Evolutionary conservation across 441 rosid species (phyloP).

Genomic region (Pelargonium australe): DNA sequence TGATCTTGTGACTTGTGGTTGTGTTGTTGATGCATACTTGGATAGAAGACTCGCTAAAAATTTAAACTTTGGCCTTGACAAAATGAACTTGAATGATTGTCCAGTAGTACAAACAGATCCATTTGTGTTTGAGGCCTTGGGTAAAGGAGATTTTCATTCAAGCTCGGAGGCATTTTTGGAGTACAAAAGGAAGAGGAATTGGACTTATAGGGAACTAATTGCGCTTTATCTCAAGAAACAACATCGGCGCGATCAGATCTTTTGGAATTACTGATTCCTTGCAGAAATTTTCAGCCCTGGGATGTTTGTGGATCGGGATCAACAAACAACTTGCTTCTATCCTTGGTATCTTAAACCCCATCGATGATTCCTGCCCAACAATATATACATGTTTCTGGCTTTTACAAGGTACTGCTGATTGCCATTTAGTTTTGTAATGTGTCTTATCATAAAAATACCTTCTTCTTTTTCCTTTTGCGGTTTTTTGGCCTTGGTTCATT

Average conservation of each 20-base stretch:
- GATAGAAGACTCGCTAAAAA: constrained; percentile 55
- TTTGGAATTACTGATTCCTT: constrained; percentile 61
- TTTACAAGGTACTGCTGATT: not conserved
- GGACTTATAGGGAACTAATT: constrained; percentile 57
- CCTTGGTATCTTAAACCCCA: not conserved
- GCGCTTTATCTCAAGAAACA: constrained; percentile 50
- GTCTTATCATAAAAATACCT: too few relatives aligned
- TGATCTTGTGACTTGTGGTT: constrained; percentile 69
- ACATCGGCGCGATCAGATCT: constrained; percentile 50
- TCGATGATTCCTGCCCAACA: not conserved
- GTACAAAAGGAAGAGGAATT: constrained; percentile 32
- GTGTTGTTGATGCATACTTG: constrained; percentile 68
- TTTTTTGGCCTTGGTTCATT: too few relatives aligned
- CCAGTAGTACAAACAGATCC: constrained; percentile 51
- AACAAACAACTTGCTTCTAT: not conserved
- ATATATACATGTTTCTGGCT: not conserved
- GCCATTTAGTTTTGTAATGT: not conserved
- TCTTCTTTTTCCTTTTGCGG: too few relatives aligned
- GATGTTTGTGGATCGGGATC: not conserved
- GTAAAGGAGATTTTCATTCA: constrained; percentile 73
- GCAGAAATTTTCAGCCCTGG: not conserved
- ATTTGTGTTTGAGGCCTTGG: constrained; percentile 53
- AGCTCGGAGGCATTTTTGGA: constrained; percentile 71
- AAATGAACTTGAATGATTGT: constrained; percentile 44
- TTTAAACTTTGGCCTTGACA: constrained; percentile 48